phyloP scores from a whole-genome alignment of 176 grass and related monocot genomes.

The Pharus latifolius region DNA sequence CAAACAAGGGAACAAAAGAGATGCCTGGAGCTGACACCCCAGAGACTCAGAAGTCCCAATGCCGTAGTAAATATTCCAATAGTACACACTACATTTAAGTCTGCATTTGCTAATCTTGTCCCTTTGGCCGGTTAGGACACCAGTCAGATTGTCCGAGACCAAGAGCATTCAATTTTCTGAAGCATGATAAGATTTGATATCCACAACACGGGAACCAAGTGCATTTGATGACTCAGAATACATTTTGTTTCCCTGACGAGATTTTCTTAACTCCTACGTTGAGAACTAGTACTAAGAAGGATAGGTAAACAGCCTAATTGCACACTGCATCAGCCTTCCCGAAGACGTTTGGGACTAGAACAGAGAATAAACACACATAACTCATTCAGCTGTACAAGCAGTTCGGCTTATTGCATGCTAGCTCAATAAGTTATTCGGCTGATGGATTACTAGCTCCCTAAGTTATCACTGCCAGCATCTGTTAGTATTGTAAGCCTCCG shows the following conservation, averaged over 20 bases:
- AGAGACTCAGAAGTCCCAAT: background rate
- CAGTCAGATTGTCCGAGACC: background rate
- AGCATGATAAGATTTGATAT: background rate
- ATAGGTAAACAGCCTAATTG: background rate
- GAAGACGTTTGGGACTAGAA: background rate
- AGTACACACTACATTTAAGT: background rate
- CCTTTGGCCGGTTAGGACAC: background rate
- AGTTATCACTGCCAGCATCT: constrained; percentile 50
- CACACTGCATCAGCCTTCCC: constrained; percentile 6
- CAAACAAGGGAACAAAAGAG: constrained; percentile 14
- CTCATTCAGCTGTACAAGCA: constrained; percentile 1
- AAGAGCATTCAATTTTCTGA: background rate
- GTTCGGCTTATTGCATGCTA: constrained; percentile 16
- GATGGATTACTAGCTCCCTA: constrained; percentile 20
- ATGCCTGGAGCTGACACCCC: constrained; percentile 4
- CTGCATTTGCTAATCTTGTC: constrained; percentile 2
- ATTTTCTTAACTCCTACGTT: background rate
- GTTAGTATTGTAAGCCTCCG: constrained; percentile 69
- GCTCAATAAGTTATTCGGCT: constrained; percentile 12
- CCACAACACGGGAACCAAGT: background rate
- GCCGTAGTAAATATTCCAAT: constrained; percentile 10
- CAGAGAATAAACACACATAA: constrained; percentile 18
- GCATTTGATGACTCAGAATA: background rate
- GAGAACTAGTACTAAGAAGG: background rate
- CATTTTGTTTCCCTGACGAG: constrained; percentile 5